Evolutionary conservation across 2,329 filamentous ascomycete species (phyloP).

Genomic region (Calonectria montana): DNA sequence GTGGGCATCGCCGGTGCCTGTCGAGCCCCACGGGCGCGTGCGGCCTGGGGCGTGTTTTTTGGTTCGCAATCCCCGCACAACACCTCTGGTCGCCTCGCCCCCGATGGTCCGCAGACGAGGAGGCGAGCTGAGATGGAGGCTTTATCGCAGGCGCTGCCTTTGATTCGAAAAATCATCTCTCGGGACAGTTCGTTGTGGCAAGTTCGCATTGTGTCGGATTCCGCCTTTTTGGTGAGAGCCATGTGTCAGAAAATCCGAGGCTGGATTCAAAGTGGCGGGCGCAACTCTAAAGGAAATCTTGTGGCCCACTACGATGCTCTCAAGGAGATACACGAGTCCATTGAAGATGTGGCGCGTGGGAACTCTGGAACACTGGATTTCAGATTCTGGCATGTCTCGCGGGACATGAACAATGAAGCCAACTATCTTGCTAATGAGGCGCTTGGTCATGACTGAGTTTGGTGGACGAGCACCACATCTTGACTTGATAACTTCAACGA

Average conservation of each 20-base stretch:
- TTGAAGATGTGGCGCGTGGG: neutral
- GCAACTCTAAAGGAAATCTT: neutral
- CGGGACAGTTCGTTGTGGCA: neutral
- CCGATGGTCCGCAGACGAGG: conserved; percentile 73
- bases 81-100: conserved; percentile 65
- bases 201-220: neutral
- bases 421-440: neutral
- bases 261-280: neutral
- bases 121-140: conserved; percentile 63
- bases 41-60: conserved; percentile 41
- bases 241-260: neutral
- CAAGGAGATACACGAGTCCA: neutral
- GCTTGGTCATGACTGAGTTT: neutral
- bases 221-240: neutral
- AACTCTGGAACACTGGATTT: neutral
- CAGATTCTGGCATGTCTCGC: neutral
- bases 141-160: neutral
- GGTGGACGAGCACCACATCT: too few species aligned
- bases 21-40: conserved; percentile 31
- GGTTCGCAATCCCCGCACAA: conserved; percentile 39
- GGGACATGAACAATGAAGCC: neutral
- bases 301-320: neutral
- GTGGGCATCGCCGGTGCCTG: conserved; percentile 37
- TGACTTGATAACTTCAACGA: too few species aligned
- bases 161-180: neutral